These are phyloP conservation scores for Schwanniomyces sp. DNA, from an alignment of 805 yeast genomes.

Conservation along the genomic window DNA sequence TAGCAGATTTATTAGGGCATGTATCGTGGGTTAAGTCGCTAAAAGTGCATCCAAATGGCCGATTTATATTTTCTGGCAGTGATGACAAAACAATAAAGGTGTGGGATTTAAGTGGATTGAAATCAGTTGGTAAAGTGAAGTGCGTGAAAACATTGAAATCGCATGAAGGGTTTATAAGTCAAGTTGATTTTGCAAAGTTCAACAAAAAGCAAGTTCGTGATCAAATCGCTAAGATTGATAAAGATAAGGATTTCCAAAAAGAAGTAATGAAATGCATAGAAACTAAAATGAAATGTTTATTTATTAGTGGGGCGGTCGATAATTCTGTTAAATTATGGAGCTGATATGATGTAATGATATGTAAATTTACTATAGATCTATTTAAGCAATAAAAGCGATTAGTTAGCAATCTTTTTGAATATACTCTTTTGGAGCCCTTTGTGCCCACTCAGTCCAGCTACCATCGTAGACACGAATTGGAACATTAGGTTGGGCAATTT, in stretches of 20 bases:
- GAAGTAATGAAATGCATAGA: constrained; percentile 30
- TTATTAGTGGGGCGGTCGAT: constrained; percentile 67
- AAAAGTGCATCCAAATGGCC: constrained; percentile 73
- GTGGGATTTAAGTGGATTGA: constrained; percentile 63
- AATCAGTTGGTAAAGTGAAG: constrained; percentile 42
- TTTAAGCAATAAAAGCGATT: background rate
- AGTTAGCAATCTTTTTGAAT: constrained; percentile 40
- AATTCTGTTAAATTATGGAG: constrained; percentile 56
- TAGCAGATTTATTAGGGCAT: constrained; percentile 69
- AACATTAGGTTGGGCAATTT: constrained; percentile 35
- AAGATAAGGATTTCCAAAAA: constrained; percentile 14
- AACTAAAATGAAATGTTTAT: constrained; percentile 56
- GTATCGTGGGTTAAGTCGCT: constrained; percentile 82
- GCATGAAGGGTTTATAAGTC: constrained; percentile 78
- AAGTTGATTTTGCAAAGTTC: constrained; percentile 55
- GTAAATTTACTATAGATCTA: background rate
- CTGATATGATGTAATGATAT: constrained; percentile 10
- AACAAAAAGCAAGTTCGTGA: background rate
- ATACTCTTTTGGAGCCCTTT: constrained; percentile 58
- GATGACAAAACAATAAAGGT: constrained; percentile 77
- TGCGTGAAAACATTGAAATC: constrained; percentile 50
- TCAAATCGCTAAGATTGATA: background rate
- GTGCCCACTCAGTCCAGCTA: constrained; percentile 86
- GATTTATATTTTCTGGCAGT: constrained; percentile 64
- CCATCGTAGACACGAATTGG: constrained; percentile 64